Evolutionary conservation across 2,329 filamentous ascomycete genomes (phyloP).

Genomic region (Gliomastix tumulicola): DNA sequence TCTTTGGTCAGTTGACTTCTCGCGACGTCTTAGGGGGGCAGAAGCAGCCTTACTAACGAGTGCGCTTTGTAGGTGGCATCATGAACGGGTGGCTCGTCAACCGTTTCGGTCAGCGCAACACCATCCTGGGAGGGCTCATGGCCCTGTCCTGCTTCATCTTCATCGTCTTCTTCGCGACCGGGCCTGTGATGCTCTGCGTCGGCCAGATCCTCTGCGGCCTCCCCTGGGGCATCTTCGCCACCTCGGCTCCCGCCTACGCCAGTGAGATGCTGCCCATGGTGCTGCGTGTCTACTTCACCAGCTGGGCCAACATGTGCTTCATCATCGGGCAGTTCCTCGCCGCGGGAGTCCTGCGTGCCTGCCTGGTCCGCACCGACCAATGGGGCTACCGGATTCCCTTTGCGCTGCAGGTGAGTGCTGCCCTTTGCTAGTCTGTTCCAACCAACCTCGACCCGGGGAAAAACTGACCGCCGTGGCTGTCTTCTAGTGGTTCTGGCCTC

Average conservation of each 20-base stretch:
- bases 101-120: too few relatives aligned
- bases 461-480: too few relatives aligned
- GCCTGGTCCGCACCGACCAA: conserved; percentile 22
- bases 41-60: too few relatives aligned
- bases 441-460: too few relatives aligned
- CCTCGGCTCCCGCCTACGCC: conserved; percentile 34
- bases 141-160: conserved; percentile 24
- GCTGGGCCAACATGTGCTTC: conserved; percentile 23
- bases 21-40: too few relatives aligned
- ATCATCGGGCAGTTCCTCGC: conserved; percentile 29
- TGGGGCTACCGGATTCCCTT: conserved; percentile 37
- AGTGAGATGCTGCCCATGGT: conserved; percentile 37
- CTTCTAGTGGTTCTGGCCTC: conserved; percentile 33
- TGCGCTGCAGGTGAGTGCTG: conserved; percentile 31
- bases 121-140: neutral
- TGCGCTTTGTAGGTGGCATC: conserved; percentile 28
- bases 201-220: conserved; percentile 26
- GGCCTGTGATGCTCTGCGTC: conserved; percentile 17
- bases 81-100: conserved; percentile 39
- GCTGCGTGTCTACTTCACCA: conserved; percentile 39
- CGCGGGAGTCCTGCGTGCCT: conserved; percentile 26
- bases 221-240: conserved; percentile 21
- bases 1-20: too few relatives aligned
- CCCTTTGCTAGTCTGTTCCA: too few relatives aligned
- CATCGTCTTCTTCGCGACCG: conserved; percentile 23